Evolutionary conservation across 2,329 filamentous ascomycete species (phyloP).

Genomic region (Phyllosticta paracitricarpa): DNA sequence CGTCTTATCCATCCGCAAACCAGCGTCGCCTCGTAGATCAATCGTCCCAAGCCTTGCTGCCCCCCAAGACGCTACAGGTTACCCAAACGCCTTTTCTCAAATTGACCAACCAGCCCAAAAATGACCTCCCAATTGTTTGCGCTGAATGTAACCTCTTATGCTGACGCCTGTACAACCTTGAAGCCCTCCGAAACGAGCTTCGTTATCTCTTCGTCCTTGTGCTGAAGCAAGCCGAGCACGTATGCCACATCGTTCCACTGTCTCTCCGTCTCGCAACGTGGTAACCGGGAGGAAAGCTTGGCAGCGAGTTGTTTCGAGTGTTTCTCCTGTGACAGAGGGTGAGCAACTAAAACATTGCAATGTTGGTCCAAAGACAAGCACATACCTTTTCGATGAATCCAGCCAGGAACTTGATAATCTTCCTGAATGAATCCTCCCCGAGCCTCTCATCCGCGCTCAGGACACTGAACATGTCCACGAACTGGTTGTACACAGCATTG

Average conservation of each 20-base stretch:
- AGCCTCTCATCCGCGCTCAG: conserved; percentile 72
- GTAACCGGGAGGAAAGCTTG: conserved; percentile 79
- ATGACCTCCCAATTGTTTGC: not conserved
- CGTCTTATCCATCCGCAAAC: too few species aligned
- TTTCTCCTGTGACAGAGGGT: conserved; percentile 60
- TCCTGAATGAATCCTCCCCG: conserved; percentile 74
- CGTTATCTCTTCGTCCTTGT: conserved; percentile 84
- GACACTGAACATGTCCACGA: conserved; percentile 97
- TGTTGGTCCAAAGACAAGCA: not conserved
- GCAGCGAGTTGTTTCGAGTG: conserved; percentile 89
- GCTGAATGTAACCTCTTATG: not conserved
- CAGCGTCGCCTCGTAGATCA: too few species aligned
- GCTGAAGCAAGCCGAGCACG: conserved; percentile 76
- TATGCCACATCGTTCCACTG: conserved; percentile 98
- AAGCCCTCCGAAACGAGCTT: conserved; percentile 70
- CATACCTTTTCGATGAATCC: conserved; percentile 95
- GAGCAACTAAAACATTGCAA: not conserved
- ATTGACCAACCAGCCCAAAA: not conserved
- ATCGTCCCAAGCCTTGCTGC: too few species aligned
- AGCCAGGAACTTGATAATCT: conserved; percentile 84
- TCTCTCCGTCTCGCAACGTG: conserved; percentile 79
- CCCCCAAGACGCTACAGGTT: too few species aligned
- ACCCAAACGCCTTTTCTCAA: not conserved
- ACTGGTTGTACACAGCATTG: conserved; percentile 98
- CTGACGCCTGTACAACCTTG: conserved; percentile 34